A percentile compares a stretch with the other conserved stretches of the same genome.
Conservation (phyloP, 169 alveolate species). For the Amoebophrya sp. region DNA sequence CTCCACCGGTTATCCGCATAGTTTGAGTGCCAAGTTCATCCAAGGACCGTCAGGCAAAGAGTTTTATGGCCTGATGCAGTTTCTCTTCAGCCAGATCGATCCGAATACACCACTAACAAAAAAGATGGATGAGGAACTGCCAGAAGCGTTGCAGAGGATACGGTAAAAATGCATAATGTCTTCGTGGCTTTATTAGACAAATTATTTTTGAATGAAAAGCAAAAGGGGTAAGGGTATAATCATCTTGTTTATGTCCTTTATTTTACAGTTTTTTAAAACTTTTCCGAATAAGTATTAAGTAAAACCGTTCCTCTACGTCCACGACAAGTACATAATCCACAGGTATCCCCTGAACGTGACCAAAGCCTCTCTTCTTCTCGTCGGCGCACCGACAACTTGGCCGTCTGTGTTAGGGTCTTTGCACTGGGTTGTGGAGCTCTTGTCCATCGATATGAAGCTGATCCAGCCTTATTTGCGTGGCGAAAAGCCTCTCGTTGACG, state of each 20-base stretch:
- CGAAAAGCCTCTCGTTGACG: background rate
- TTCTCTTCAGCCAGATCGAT: background rate
- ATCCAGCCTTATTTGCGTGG: conserved; percentile 20
- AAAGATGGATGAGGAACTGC: conserved; percentile 14
- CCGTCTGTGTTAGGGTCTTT: background rate
- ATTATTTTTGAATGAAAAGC: background rate
- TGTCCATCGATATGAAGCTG: conserved; percentile 15
- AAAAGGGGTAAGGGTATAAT: no score
- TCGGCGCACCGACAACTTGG: conserved; percentile 1
- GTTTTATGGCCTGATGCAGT: conserved; percentile 13
- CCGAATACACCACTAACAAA: background rate
- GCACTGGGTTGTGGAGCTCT: conserved; percentile 9
- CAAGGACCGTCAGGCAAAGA: background rate
- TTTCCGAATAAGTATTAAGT: background rate
- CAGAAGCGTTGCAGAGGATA: background rate
- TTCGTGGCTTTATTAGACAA: no score
- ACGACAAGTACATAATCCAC: background rate
- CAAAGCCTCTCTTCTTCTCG: background rate
- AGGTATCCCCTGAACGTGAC: conserved; percentile 20
- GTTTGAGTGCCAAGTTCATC: background rate
- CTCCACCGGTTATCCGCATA: background rate
- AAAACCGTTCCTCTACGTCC: background rate
- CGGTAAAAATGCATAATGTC: no score
- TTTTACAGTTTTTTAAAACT: background rate
- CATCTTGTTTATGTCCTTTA: no score